Evolutionary conservation across 768 basidiomycete species (phyloP), one percentile per base, ranked within the genome.

Genomic region (Kwoniella botswanensis): DNA sequence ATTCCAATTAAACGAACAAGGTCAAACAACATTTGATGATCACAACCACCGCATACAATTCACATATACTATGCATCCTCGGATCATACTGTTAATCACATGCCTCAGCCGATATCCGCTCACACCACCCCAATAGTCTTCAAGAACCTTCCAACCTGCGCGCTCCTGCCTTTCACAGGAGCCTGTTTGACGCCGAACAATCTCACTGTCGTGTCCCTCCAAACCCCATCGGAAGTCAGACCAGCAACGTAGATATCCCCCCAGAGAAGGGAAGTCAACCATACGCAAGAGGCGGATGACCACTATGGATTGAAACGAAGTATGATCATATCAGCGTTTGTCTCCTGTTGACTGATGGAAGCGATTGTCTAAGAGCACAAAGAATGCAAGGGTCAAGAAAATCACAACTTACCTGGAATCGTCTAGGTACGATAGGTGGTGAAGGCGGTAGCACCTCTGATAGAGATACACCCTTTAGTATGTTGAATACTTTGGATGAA

Each of bases 241-340:
- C 90, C 92, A 58, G 91, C 90, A 22, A 97, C 91, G 80, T 95
- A 99, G 21, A 96, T 88, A 80, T 95, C 93, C 52, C 97, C 95
- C 94, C 96, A 99, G 22, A 95, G 90, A 64, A 98, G 85, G 0
- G 93, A 94, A 4, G 94, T 92, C 46, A 96, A 86, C 96, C 97
- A 98, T 18, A 94, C 88, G 70, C 92, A 86, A 2, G 93, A 94
- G 1, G 93, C 90, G 74, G 94, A 92, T 13, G 94, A 92, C 94
- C 94, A 97, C 93, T 95, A 67, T 9, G 50, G 26, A 10, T 10
- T 46, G 29, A 3, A 63, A 63, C 26, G 4, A 52, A 41, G 35
- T 26, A 63, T 10, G 43, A 41, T 53, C 52, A 65, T 18, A 26
- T 43, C 35, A 15, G 44, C 26, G 21, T 24, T 46, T 21, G n/a